These are phyloP conservation scores for Allium fistulosum DNA, from an alignment of 106 monocot genomes.

Conservation along the genomic window DNA sequence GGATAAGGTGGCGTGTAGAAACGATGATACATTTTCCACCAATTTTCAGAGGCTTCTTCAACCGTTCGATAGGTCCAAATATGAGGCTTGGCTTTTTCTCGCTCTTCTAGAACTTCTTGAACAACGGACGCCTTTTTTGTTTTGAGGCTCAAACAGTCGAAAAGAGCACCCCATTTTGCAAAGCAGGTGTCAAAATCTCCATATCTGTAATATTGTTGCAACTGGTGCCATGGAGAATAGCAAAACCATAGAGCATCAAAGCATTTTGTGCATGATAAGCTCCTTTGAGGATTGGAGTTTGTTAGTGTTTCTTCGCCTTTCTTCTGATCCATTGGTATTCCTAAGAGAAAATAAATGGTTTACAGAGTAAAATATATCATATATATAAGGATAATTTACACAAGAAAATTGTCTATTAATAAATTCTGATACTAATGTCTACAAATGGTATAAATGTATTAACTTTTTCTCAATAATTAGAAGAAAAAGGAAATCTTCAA, in stretches of 20 bases:
- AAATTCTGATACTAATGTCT: too few species aligned
- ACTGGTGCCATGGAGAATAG: slow-evolving; percentile 16
- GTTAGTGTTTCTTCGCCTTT: background rate
- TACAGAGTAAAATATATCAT: background rate
- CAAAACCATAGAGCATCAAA: slow-evolving; percentile 28
- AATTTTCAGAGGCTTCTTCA: slow-evolving; percentile 78
- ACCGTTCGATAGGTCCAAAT: slow-evolving; percentile 79
- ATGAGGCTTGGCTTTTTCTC: slow-evolving; percentile 60
- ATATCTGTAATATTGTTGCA: slow-evolving; percentile 86
- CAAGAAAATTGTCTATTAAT: too few species aligned
- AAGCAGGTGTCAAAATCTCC: slow-evolving; percentile 81
- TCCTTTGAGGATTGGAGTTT: background rate
- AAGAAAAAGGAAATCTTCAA: too few species aligned
- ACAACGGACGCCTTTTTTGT: slow-evolving; percentile 55
- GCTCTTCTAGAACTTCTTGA: slow-evolving; percentile 62
- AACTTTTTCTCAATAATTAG: too few species aligned
- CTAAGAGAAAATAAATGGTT: background rate
- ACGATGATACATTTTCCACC: slow-evolving; percentile 61
- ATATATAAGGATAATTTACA: too few species aligned
- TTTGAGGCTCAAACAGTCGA: slow-evolving; percentile 78
- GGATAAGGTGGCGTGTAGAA: slow-evolving; percentile 5
- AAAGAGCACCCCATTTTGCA: slow-evolving; percentile 69
- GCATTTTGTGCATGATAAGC: slow-evolving; percentile 22
- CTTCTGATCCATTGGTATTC: slow-evolving; percentile 3
- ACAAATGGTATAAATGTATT: too few species aligned